A percentile compares a stretch with the other conserved stretches of the same genome.
Conservation (phyloP, 192 early-diverging fungal genomes). For the Anaeromyces robustus region DNA sequence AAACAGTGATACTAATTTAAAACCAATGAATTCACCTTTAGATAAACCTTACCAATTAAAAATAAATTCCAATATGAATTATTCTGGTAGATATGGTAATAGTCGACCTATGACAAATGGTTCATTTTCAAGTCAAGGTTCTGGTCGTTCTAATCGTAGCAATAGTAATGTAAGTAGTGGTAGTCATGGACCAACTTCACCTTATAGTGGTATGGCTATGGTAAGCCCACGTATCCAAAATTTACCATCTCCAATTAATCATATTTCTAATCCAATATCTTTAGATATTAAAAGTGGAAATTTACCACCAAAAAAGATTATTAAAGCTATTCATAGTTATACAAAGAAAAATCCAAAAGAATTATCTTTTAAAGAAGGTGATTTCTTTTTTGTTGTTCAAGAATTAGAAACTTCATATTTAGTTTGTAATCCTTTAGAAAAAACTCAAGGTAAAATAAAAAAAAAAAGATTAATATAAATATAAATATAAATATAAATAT, state of each 20-base stretch:
- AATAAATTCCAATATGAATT: background rate
- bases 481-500: too few relatives aligned
- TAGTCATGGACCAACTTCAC: background rate
- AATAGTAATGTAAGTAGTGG: background rate
- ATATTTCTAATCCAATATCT: background rate
- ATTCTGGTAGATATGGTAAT: background rate
- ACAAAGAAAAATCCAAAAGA: background rate
- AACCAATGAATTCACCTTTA: background rate
- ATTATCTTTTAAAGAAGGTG: background rate
- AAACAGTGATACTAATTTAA: background rate
- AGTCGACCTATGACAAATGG: background rate
- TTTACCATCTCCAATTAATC: background rate
- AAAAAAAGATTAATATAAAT: too few relatives aligned
- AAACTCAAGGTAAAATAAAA: background rate
- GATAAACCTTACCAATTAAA: background rate
- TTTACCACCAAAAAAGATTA: background rate
- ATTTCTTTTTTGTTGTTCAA: background rate
- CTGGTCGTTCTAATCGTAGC: background rate
- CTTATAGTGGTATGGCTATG: background rate
- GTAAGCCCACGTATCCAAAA: background rate
- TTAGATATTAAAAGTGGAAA: background rate
- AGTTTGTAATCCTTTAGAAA: background rate
- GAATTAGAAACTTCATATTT: background rate
- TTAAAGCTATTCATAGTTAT: background rate
- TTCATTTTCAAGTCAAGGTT: background rate